Evolutionary conservation across 1,284 basidiomycete genomes (phyloP).

Genomic region (Ganoderma resinaceum): DNA sequence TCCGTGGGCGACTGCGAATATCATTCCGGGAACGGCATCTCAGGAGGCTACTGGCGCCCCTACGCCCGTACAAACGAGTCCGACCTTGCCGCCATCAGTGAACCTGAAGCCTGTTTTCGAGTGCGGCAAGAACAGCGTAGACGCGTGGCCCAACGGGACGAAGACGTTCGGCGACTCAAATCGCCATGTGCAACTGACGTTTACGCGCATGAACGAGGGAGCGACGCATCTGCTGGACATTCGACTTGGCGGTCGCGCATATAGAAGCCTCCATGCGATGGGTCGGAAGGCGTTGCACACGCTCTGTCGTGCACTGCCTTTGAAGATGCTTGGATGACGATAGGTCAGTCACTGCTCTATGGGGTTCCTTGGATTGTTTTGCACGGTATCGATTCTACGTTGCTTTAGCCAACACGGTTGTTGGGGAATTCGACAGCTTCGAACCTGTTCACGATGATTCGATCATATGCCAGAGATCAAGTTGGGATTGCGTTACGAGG

Average conservation of each 20-base stretch:
- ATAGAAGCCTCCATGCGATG: not conserved
- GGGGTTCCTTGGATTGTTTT: not conserved
- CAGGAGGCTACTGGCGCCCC: not conserved
- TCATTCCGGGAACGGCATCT: not conserved
- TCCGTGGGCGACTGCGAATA: constrained; percentile 23
- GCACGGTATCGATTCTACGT: not conserved
- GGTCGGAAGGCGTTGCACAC: not conserved
- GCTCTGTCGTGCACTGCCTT: not conserved
- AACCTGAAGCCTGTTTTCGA: not conserved
- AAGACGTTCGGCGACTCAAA: constrained; percentile 19
- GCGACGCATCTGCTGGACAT: constrained; percentile 22
- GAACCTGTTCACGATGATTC: not conserved
- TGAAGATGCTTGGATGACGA: not conserved
- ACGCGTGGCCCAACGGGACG: constrained; percentile 19
- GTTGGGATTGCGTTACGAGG: not conserved
- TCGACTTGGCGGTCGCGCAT: constrained; percentile 17
- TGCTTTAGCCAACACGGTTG: not conserved
- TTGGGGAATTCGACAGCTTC: not conserved
- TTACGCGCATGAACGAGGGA: constrained; percentile 15
- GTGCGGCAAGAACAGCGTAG: not conserved
- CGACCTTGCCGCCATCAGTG: not conserved
- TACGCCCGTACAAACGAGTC: not conserved
- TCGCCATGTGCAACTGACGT: constrained; percentile 26
- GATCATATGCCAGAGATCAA: not conserved
- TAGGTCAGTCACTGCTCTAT: not conserved